Percentiles rank a stretch among this genome's conserved stretches.
phyloP scores from a whole-genome alignment of 2,329 filamentous ascomycete genomes.

The Fusarium transvaalense region DNA sequence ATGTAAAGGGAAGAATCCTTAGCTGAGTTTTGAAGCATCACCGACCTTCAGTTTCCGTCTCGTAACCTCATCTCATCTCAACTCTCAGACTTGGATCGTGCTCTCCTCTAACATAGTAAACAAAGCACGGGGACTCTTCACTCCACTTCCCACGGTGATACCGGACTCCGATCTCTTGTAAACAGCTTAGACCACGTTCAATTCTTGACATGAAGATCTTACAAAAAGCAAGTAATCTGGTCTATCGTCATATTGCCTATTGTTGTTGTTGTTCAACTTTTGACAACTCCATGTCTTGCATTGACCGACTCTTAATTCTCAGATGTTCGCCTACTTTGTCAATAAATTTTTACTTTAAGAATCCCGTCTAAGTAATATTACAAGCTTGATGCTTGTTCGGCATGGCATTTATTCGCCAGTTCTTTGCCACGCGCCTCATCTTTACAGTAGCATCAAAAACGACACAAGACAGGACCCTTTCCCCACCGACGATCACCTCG shows the following conservation, averaged over 20 bases:
- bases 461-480: slow-evolving; percentile 20
- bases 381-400: slow-evolving; percentile 37
- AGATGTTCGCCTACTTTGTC: not conserved
- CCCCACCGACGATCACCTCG: slow-evolving; percentile 39
- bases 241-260: slow-evolving; percentile 4
- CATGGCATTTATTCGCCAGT: slow-evolving; percentile 8
- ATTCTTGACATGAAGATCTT: slow-evolving; percentile 1
- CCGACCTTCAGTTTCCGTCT: not conserved
- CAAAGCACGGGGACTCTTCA: not conserved
- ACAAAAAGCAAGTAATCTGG: not conserved
- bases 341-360: not conserved
- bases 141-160: slow-evolving; percentile 8
- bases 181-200: slow-evolving; percentile 1
- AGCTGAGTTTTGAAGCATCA: not conserved
- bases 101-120: not conserved
- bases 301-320: slow-evolving; percentile 29
- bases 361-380: not conserved
- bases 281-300: slow-evolving; percentile 29
- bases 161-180: slow-evolving; percentile 11
- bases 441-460: slow-evolving; percentile 8
- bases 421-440: slow-evolving; percentile 38
- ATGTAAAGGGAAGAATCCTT: not conserved
- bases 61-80: slow-evolving; percentile 5
- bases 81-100: slow-evolving; percentile 20
- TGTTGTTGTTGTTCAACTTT: not conserved